These are phyloP conservation scores for Didymosphaeria variabile DNA, from an alignment of 2,329 filamentous ascomycete genomes.

Conservation along the genomic window DNA sequence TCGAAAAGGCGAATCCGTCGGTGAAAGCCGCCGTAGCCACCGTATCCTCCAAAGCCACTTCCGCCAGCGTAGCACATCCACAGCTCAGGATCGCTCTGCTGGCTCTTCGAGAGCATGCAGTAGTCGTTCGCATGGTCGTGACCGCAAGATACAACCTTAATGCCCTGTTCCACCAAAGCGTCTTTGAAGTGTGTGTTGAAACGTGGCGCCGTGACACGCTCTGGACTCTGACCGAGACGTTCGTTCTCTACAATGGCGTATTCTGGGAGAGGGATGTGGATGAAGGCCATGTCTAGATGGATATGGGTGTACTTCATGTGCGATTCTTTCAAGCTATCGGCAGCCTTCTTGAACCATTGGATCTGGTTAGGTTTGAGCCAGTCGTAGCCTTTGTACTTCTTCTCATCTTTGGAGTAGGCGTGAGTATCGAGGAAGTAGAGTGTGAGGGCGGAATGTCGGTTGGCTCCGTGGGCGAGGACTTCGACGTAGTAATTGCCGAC, in stretches of 20 bases:
- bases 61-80: slow-evolving; percentile 99
- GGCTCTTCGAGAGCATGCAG: slow-evolving; percentile 72
- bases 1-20: slow-evolving; percentile 89
- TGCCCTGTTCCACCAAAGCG: slow-evolving; percentile 83
- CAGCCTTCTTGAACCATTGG: slow-evolving; percentile 88
- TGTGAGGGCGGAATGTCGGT: slow-evolving; percentile 88
- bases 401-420: slow-evolving; percentile 88
- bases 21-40: slow-evolving; percentile 85
- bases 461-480: slow-evolving; percentile 79
- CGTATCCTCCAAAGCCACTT: slow-evolving; percentile 92
- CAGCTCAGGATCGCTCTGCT: slow-evolving; percentile 63
- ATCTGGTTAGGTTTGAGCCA: slow-evolving; percentile 97
- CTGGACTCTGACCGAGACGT: slow-evolving; percentile 76
- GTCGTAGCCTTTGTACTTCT: slow-evolving; percentile 90
- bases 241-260: slow-evolving; percentile 71
- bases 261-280: slow-evolving; percentile 95
- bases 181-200: slow-evolving; percentile 96
- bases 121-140: slow-evolving; percentile 99
- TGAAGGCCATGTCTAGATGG: slow-evolving; percentile 95
- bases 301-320: slow-evolving; percentile 88
- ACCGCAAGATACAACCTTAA: slow-evolving; percentile 88
- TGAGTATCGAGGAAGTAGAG: slow-evolving; percentile 97
- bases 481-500: slow-evolving; percentile 96
- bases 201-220: slow-evolving; percentile 83
- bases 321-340: slow-evolving; percentile 70